Evolutionary conservation across 2,329 filamentous ascomycete genomes (phyloP).

Genomic region (Xylaria sp.): DNA sequence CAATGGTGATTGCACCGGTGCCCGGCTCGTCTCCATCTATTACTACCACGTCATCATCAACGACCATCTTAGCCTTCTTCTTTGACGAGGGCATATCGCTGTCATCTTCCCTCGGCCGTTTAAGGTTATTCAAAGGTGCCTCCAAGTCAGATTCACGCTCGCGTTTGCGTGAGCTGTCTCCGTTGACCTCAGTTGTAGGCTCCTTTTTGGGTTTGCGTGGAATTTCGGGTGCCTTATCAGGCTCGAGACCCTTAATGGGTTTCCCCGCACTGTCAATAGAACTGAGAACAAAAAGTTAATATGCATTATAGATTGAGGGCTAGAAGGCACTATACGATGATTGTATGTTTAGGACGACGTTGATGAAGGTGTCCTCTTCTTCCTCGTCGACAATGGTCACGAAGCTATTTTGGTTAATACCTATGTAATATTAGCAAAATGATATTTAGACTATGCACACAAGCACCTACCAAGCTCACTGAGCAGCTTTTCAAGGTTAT

Average conservation of each 20-base stretch:
- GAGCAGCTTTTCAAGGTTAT: conserved; percentile 84
- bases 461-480: conserved; percentile 72
- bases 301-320: conserved; percentile 39
- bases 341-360: conserved; percentile 78
- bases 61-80: conserved; percentile 63
- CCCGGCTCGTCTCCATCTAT: conserved; percentile 61
- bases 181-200: conserved; percentile 55
- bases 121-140: conserved; percentile 54
- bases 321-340: conserved; percentile 62
- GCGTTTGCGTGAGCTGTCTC: conserved; percentile 55
- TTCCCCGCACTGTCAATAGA: conserved; percentile 57
- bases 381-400: conserved; percentile 88
- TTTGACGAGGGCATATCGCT: conserved; percentile 56
- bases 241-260: conserved; percentile 62
- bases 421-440: conserved; percentile 53
- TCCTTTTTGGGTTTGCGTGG: conserved; percentile 64
- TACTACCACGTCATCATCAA: conserved; percentile 58
- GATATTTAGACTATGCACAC: conserved; percentile 13
- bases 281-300: conserved; percentile 39
- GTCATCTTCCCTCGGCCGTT: conserved; percentile 60
- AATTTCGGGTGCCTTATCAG: conserved; percentile 60
- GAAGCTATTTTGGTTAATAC: conserved; percentile 78
- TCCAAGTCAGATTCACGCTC: conserved; percentile 54
- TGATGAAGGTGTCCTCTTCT: conserved; percentile 78
- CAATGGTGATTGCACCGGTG: conserved; percentile 75